Evolutionary conservation across 192 early-diverging fungal species (phyloP).

Genomic region (Obelidium mucronatum): DNA sequence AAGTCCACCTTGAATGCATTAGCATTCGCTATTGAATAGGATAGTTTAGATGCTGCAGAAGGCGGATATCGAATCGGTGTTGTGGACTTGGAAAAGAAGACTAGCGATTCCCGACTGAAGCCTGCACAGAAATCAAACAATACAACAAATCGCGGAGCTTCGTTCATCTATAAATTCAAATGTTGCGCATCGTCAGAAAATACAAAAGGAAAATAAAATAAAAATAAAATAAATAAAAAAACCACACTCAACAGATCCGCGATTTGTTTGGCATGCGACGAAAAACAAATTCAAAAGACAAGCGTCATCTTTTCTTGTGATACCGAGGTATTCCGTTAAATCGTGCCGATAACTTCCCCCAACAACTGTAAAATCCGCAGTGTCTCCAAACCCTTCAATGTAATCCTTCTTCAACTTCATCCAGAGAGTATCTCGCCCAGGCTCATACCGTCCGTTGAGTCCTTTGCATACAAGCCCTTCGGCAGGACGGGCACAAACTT

Average conservation of each 20-base stretch:
- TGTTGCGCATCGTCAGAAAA: too few relatives aligned
- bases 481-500: slow-evolving; percentile 26
- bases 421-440: slow-evolving; percentile 22
- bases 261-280: slow-evolving; percentile 2
- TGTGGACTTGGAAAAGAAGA: slow-evolving; percentile 13
- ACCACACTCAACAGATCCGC: not conserved
- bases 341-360: slow-evolving; percentile 29
- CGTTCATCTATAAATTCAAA: not conserved
- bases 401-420: slow-evolving; percentile 36
- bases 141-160: not conserved
- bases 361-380: slow-evolving; percentile 24
- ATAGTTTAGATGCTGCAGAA: not conserved
- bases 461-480: slow-evolving; percentile 35
- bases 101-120: slow-evolving; percentile 2
- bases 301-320: slow-evolving; percentile 17
- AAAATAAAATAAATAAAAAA: not conserved
- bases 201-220: too few relatives aligned
- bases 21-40: not conserved
- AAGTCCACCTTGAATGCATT: not conserved
- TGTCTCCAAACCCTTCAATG: slow-evolving; percentile 34
- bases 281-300: slow-evolving; percentile 7
- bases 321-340: slow-evolving; percentile 19
- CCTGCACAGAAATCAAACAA: slow-evolving; percentile 25
- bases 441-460: slow-evolving; percentile 3
- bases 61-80: not conserved